phyloP scores from a whole-genome alignment of 2,329 filamentous ascomycete species.

The Xenoacremonium recifei region DNA sequence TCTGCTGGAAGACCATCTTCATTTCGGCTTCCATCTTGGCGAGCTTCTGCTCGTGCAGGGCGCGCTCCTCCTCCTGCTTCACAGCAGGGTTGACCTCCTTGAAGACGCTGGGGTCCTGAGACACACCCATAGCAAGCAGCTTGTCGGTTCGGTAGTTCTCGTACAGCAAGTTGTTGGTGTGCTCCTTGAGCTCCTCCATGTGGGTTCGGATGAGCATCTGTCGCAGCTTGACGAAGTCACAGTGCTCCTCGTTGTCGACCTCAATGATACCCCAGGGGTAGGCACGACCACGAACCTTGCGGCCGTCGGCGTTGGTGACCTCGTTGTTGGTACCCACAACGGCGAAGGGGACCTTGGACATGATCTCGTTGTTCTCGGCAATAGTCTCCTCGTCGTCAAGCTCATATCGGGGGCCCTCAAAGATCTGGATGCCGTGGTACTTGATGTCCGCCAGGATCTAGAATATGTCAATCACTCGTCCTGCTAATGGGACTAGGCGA shows the following conservation, averaged over 20 bases:
- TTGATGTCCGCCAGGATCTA: constrained; percentile 97
- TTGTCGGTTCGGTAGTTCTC: constrained; percentile 99
- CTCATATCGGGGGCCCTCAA: constrained; percentile 97
- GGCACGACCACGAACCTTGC: constrained; percentile 90
- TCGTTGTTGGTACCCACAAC: constrained; percentile 97
- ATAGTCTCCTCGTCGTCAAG: constrained; percentile 99
- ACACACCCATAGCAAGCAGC: constrained; percentile 96
- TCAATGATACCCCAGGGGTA: constrained; percentile 99
- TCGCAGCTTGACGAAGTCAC: constrained; percentile 98
- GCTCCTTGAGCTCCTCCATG: constrained; percentile 99
- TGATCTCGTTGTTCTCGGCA: constrained; percentile 99
- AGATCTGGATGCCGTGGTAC: constrained; percentile 97
- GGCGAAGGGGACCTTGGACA: constrained; percentile 99
- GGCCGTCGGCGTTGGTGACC: constrained; percentile 85
- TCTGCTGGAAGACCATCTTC: constrained; percentile 99
- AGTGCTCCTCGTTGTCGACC: constrained; percentile 99
- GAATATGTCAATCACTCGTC: constrained; percentile 10
- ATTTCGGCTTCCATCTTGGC: constrained; percentile 99
- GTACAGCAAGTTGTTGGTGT: constrained; percentile 98
- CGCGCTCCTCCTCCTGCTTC: constrained; percentile 99
- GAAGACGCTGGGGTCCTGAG: constrained; percentile 98
- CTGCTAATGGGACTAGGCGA: constrained; percentile 65
- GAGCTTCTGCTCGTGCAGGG: constrained; percentile 98
- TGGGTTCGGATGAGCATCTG: constrained; percentile 99
- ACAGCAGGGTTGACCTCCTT: constrained; percentile 99